These are phyloP conservation scores for Tulasnella calospora DNA, from an alignment of 768 basidiomycete genomes.

Conservation along the genomic window DNA sequence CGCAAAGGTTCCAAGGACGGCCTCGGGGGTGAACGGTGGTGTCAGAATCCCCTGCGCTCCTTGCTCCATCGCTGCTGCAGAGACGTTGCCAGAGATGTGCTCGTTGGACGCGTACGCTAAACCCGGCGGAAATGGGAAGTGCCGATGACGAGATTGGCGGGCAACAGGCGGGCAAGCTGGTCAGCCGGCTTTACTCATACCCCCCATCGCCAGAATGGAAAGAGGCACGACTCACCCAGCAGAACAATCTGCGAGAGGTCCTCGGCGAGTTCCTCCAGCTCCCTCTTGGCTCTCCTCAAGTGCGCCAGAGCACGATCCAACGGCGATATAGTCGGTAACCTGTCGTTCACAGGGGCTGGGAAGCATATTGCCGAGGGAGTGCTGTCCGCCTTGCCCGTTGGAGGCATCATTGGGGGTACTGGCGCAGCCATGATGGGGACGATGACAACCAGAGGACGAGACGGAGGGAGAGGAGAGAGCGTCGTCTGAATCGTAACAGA, in stretches of 20 bases:
- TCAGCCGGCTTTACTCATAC: not conserved
- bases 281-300: slow-evolving; percentile 12
- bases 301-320: slow-evolving; percentile 17
- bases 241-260: slow-evolving; percentile 22
- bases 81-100: slow-evolving; percentile 12
- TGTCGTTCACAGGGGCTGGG: slow-evolving; percentile 2
- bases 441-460: slow-evolving; percentile 18
- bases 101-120: not conserved
- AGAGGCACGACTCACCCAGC: slow-evolving; percentile 14
- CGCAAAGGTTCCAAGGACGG: slow-evolving; percentile 17
- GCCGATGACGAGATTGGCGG: not conserved
- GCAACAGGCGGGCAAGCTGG: not conserved
- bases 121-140: not conserved
- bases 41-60: slow-evolving; percentile 18
- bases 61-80: slow-evolving; percentile 15
- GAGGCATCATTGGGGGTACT: not conserved
- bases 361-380: slow-evolving; percentile 23
- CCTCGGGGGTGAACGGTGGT: slow-evolving; percentile 22
- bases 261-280: slow-evolving; percentile 18
- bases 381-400: slow-evolving; percentile 14
- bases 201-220: not conserved
- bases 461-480: slow-evolving; percentile 10
- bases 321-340: not conserved
- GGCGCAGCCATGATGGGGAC: slow-evolving; percentile 16
- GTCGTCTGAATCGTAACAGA: slow-evolving; percentile 13